Evolutionary conservation across 257 asterid genomes (phyloP).

Genomic region (Leonotis leonurus): DNA sequence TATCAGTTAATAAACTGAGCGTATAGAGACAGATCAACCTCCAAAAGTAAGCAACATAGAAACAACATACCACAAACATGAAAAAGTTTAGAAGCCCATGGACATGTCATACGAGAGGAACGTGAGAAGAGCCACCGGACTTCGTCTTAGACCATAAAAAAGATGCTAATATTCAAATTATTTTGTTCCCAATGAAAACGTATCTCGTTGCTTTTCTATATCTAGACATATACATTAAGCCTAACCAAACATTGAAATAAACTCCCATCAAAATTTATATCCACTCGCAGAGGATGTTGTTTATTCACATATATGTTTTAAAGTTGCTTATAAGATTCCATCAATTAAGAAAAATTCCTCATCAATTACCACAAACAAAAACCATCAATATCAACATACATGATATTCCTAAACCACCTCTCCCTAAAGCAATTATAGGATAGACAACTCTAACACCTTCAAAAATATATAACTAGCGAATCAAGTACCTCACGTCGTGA

Average conservation of each 20-base stretch:
- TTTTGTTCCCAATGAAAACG: no score
- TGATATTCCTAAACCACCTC: background rate
- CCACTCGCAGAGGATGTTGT: no score
- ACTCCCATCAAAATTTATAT: no score
- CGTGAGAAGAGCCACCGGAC: no score
- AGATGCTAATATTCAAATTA: no score
- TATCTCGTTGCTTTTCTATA: background rate
- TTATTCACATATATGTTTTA: no score
- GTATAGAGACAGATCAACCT: background rate
- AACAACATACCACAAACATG: background rate
- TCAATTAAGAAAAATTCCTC: no score
- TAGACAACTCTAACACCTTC: background rate
- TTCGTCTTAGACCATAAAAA: no score
- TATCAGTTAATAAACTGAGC: background rate
- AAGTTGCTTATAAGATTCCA: no score
- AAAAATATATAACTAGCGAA: no score
- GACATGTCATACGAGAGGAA: no score
- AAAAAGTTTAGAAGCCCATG: background rate
- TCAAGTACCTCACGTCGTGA: slow-evolving; percentile 99
- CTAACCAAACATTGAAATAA: background rate
- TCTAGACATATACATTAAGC: background rate
- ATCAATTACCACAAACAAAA: background rate
- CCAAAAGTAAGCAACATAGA: no score
- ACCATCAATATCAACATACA: slow-evolving; percentile 2
- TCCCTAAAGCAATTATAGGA: background rate